Percentiles rank a stretch among this genome's conserved stretches.
phyloP scores from a whole-genome alignment of 805 yeast genomes.

The Pichia pseudocactophila region DNA sequence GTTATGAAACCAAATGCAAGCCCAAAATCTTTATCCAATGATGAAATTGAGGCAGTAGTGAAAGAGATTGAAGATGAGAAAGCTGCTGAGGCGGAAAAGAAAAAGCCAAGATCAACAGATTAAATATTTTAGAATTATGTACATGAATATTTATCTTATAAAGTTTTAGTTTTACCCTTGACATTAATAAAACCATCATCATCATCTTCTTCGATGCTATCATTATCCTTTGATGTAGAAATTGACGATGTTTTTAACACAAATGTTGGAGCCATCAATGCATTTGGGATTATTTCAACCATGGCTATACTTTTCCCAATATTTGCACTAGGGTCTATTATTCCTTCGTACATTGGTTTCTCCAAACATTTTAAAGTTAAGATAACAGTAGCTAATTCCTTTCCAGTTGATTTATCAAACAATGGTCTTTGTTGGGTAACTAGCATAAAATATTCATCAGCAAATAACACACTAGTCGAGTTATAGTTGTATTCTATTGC shows the following conservation, averaged over 20 bases:
- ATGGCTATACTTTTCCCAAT: slow-evolving; percentile 17
- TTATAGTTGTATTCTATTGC: slow-evolving; percentile 20
- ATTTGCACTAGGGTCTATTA: slow-evolving; percentile 21
- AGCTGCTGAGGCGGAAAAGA: slow-evolving; percentile 72
- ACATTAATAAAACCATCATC: slow-evolving; percentile 19
- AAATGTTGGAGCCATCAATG: slow-evolving; percentile 14
- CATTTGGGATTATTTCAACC: slow-evolving; percentile 22
- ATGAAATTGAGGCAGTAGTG: slow-evolving; percentile 66
- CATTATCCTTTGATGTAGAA: slow-evolving; percentile 6
- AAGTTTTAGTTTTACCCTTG: slow-evolving; percentile 22
- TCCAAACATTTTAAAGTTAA: slow-evolving; percentile 17
- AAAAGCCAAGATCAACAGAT: slow-evolving; percentile 35
- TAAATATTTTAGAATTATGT: slow-evolving; percentile 5
- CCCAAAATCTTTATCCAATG: slow-evolving; percentile 53
- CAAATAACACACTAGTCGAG: slow-evolving; percentile 15
- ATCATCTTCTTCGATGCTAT: slow-evolving; percentile 11
- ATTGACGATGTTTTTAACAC: slow-evolving; percentile 21
- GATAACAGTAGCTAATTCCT: slow-evolving; percentile 21
- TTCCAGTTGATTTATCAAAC: slow-evolving; percentile 18
- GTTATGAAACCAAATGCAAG: slow-evolving; percentile 65
- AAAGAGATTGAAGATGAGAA: slow-evolving; percentile 82
- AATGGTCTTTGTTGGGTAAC: slow-evolving; percentile 23
- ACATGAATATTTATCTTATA: slow-evolving; percentile 1
- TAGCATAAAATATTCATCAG: slow-evolving; percentile 19
- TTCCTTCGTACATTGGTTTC: slow-evolving; percentile 14